Conservation (phyloP, 2,329 filamentous ascomycete genomes). For the Talaromyces pinophilus region DNA sequence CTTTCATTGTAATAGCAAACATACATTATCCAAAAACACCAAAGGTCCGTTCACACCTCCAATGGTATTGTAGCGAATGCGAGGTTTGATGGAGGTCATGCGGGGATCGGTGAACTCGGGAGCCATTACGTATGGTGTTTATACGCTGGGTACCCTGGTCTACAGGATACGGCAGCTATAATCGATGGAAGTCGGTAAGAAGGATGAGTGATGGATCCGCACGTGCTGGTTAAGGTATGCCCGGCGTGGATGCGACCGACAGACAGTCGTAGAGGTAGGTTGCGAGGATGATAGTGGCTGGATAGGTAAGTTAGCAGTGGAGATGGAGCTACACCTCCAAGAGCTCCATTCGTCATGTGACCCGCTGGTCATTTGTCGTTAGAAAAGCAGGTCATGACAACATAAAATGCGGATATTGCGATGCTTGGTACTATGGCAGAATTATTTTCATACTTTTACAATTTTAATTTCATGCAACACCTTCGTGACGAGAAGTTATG, state of each 20-base stretch:
- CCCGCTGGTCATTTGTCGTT: background rate
- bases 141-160: constrained; percentile 7
- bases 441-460: background rate
- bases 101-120: constrained; percentile 47
- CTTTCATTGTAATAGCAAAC: constrained; percentile 37
- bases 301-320: background rate
- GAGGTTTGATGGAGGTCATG: constrained; percentile 61
- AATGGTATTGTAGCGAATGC: constrained; percentile 96
- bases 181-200: background rate
- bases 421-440: background rate
- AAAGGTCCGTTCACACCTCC: constrained; percentile 96
- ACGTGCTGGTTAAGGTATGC: too few relatives aligned
- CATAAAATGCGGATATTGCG: background rate
- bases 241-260: constrained; percentile 2
- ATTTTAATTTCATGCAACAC: background rate
- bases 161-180: constrained; percentile 9
- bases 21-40: constrained; percentile 94
- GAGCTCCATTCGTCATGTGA: constrained; percentile 16
- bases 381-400: background rate
- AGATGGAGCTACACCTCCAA: constrained; percentile 7
- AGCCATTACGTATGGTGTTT: constrained; percentile 13
- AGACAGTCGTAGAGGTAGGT: background rate
- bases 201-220: background rate
- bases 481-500: too few relatives aligned
- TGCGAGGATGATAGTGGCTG: constrained; percentile 9